A percentile compares a stretch with the other conserved stretches of the same genome.
These are phyloP conservation scores for Linum tenue DNA, from an alignment of 345 rosid genomes.

Conservation along the genomic window DNA sequence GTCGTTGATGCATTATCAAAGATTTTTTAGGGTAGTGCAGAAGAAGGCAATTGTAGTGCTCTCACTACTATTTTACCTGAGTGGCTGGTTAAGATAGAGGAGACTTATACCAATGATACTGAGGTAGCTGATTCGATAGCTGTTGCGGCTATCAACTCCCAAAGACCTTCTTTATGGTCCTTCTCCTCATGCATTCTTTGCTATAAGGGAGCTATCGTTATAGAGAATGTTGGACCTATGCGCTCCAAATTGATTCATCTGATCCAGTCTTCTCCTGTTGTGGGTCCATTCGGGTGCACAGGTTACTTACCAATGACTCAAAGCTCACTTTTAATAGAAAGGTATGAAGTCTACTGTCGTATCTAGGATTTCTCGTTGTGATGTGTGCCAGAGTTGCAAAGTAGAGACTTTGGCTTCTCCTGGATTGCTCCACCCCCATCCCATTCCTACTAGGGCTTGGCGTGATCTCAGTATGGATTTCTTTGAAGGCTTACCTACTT, in stretches of 20 bases:
- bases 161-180: too few relatives aligned
- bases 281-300: not conserved
- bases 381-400: not conserved
- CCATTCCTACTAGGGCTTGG: not conserved
- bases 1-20: not conserved
- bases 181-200: not conserved
- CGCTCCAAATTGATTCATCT: not conserved
- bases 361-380: not conserved
- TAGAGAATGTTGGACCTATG: not conserved
- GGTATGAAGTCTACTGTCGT: not conserved
- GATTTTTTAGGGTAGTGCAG: not conserved
- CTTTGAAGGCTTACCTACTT: not conserved
- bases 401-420: not conserved
- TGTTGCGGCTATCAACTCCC: not conserved
- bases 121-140: not conserved
- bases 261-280: not conserved
- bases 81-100: not conserved
- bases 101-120: not conserved
- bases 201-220: not conserved
- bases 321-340: not conserved
- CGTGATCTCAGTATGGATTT: not conserved
- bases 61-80: not conserved
- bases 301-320: not conserved
- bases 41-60: not conserved
- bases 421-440: slow-evolving; percentile 1